These are phyloP conservation scores for Albugo candida DNA, from an alignment of 352 stramenopile species.

Conservation along the genomic window DNA sequence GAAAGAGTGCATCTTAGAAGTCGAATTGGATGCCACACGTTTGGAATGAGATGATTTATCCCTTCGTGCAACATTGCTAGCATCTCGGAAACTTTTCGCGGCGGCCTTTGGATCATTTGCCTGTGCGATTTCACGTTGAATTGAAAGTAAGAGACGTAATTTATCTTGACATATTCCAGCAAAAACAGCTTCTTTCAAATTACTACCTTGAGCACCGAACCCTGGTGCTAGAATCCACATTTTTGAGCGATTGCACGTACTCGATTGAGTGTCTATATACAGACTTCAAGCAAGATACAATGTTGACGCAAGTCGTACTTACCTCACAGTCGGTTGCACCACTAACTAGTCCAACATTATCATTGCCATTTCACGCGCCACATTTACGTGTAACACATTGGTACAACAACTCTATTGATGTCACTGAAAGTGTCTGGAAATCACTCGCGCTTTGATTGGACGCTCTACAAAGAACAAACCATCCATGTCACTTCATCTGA, in stretches of 20 bases:
- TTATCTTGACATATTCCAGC: slow-evolving; percentile 71
- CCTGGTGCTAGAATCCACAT: slow-evolving; percentile 96
- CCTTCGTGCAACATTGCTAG: slow-evolving; percentile 84
- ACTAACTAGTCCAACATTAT: slow-evolving; percentile 93
- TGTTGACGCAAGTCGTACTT: background rate
- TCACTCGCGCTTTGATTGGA: slow-evolving; percentile 96
- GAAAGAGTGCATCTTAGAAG: slow-evolving; percentile 11
- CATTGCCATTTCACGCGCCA: slow-evolving; percentile 74
- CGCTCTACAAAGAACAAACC: slow-evolving; percentile 99
- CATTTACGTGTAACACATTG: slow-evolving; percentile 85
- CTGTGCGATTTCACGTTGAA: slow-evolving; percentile 92
- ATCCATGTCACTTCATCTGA: slow-evolving; percentile 62
- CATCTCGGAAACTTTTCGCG: slow-evolving; percentile 79
- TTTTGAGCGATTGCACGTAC: slow-evolving; percentile 68
- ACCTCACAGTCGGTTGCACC: slow-evolving; percentile 88
- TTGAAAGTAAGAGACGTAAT: slow-evolving; percentile 88
- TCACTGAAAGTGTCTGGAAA: slow-evolving; percentile 77
- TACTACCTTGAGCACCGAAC: slow-evolving; percentile 85
- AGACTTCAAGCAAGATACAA: background rate
- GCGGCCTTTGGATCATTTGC: slow-evolving; percentile 75
- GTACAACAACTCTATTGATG: slow-evolving; percentile 29
- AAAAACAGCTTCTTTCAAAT: slow-evolving; percentile 78
- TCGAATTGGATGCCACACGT: background rate
- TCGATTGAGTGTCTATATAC: slow-evolving; percentile 56
- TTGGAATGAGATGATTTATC: slow-evolving; percentile 16